These are phyloP conservation scores for Monoraphidium neglectum DNA, from an alignment of 139 green algal genomes.

Conservation along the genomic window DNA sequence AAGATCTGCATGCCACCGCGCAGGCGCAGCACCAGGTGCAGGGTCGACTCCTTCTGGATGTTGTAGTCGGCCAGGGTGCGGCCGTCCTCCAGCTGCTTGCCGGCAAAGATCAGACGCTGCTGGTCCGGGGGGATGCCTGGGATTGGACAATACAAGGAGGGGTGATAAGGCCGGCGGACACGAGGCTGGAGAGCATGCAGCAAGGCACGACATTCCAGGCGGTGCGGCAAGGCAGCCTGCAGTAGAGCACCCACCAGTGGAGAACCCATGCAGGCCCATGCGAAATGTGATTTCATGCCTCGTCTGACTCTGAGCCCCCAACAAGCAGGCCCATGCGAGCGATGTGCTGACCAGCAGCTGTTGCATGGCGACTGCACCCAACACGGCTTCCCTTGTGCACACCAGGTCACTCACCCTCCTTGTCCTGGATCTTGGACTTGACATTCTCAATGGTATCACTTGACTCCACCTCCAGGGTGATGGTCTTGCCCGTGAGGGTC, in stretches of 20 bases:
- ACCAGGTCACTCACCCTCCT: slow-evolving; percentile 74
- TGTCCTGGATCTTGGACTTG: slow-evolving; percentile 94
- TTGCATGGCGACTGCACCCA: no score
- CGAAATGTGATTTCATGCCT: no score
- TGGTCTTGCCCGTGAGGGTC: slow-evolving; percentile 86
- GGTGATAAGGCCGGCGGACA: no score
- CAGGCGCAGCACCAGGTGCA: slow-evolving; percentile 86
- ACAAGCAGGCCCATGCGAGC: no score
- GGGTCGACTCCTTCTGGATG: slow-evolving; percentile 90
- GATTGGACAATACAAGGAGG: background rate
- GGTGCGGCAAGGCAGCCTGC: no score
- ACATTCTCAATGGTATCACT: slow-evolving; percentile 92
- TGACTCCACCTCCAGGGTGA: slow-evolving; percentile 71
- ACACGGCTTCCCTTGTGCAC: no score
- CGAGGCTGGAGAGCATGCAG: no score
- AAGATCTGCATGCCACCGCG: slow-evolving; percentile 90
- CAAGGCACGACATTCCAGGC: no score
- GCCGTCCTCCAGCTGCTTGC: slow-evolving; percentile 96
- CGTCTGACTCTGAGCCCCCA: no score
- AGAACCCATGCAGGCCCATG: no score
- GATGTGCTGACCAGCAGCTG: no score
- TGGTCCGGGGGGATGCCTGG: slow-evolving; percentile 90
- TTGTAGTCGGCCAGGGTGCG: slow-evolving; percentile 94
- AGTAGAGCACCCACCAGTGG: no score
- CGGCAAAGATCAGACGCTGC: slow-evolving; percentile 95